Evolutionary conservation across 2,329 filamentous ascomycete genomes (phyloP), one percentile per base, ranked within the genome.

Genomic region (Sphaceloma murrayae): DNA sequence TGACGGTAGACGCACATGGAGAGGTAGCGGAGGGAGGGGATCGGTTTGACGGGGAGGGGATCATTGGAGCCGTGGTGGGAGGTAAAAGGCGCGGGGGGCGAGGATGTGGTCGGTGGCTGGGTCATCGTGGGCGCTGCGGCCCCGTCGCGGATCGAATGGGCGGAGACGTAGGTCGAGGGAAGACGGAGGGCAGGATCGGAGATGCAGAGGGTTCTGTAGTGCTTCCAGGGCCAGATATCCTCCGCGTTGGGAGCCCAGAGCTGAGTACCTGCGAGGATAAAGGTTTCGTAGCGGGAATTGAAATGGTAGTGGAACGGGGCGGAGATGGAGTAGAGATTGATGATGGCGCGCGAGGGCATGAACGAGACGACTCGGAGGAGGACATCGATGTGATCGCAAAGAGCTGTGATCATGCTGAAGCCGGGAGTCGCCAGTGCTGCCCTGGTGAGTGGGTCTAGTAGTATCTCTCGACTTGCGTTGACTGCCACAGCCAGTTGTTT

Each of bases 271-370:
- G 68, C 61, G 29, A 72, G 63, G 42, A 85, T 68, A 46, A 74
- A 72, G 27, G 74, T 74, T 6, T 70, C 70, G 56, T 79, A 70
- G 52, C 79, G 68, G 42, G 66, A 64, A 56, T 80, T 73, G 54
- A 85, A 59, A 19, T 77, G 66, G 36, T 64, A 58, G 55, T 85
- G 73, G 56, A 84, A 80, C 26, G 72, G 66, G 45, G 68, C 74
- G 58, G 75, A 82, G 51, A 77, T 73, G 51, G 72, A 66, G 65
- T 82, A 85, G 24, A 87, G 67, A 33, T 65, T 70, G 48, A 86
- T 58, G 5, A 87, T 65, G 43, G 80, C 76, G 10, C 63, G 55
- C 0, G 75, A 61, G 5, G 60, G 57, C 14, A 85, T 67, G 47
- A 73, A 66, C 51, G 69, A 67, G 47, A 72, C 70, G 5, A 84